Conservation (phyloP, 441 rosid genomes). For the Aquilaria agallochum region DNA sequence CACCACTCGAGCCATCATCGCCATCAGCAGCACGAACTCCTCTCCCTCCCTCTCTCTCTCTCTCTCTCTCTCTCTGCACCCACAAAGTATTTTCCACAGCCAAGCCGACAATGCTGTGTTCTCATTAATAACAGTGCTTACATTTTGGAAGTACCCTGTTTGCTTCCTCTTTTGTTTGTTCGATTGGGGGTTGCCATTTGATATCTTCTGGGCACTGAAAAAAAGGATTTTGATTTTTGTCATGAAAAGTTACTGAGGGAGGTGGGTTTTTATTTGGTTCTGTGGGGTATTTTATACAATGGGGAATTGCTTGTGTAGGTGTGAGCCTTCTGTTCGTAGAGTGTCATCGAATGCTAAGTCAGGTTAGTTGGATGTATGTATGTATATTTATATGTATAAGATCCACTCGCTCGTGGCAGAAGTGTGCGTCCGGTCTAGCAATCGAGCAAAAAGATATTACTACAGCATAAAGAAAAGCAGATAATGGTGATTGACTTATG, state of each 20-base stretch:
- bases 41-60: neutral
- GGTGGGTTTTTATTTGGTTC: conserved; percentile 4
- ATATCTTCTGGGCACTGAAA: conserved; percentile 1
- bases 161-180: conserved; percentile 1
- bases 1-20: conserved; percentile 34
- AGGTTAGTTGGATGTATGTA: conserved; percentile 36
- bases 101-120: conserved; percentile 5
- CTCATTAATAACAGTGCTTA: conserved; percentile 9
- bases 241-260: conserved; percentile 25
- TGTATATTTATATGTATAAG: neutral
- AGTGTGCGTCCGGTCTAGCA: too few species aligned
- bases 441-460: neutral
- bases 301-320: conserved; percentile 79
- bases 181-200: conserved; percentile 14
- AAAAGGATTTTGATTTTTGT: conserved; percentile 9
- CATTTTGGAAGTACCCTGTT: conserved; percentile 9
- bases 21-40: conserved; percentile 16
- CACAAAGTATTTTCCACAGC: neutral
- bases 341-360: conserved; percentile 71
- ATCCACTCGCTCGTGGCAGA: too few species aligned
- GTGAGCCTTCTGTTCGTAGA: conserved; percentile 55
- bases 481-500: conserved; percentile 44
- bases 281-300: conserved; percentile 24
- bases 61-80: conserved; percentile 14
- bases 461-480: conserved; percentile 22